Conservation (phyloP, 306 rosid species). For the Castanospermum australe region DNA sequence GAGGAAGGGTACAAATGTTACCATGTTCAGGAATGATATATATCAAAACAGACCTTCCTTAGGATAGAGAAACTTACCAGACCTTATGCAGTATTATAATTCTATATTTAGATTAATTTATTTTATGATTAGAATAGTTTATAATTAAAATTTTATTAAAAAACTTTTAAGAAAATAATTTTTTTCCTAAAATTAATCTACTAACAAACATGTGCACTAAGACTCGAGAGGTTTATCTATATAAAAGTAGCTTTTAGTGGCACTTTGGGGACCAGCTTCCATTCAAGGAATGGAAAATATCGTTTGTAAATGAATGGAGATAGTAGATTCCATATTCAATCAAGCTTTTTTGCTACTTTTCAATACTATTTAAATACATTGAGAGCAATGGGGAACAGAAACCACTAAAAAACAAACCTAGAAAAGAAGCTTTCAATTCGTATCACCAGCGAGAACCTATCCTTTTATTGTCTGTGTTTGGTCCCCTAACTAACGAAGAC, state of each 20-base stretch:
- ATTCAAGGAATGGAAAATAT: conserved; percentile 24
- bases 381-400: background rate
- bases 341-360: conserved; percentile 29
- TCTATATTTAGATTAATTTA: too few species aligned
- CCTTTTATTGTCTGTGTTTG: conserved; percentile 16
- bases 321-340: conserved; percentile 25
- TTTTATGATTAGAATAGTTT: too few species aligned
- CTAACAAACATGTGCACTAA: too few species aligned
- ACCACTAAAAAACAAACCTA: conserved; percentile 4
- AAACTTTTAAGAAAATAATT: too few species aligned
- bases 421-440: background rate
- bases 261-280: background rate
- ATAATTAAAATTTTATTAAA: too few species aligned
- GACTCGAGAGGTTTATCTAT: too few species aligned
- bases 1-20: too few species aligned
- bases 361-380: conserved; percentile 10
- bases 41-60: too few species aligned
- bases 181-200: too few species aligned
- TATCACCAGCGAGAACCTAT: background rate
- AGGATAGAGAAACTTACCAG: too few species aligned
- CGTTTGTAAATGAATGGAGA: background rate
- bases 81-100: too few species aligned
- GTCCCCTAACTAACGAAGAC: conserved; percentile 13
- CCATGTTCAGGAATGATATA: too few species aligned
- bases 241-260: background rate